phyloP scores from a whole-genome alignment of 108 stramenopile genomes.

The Skeletonema menzelii region DNA sequence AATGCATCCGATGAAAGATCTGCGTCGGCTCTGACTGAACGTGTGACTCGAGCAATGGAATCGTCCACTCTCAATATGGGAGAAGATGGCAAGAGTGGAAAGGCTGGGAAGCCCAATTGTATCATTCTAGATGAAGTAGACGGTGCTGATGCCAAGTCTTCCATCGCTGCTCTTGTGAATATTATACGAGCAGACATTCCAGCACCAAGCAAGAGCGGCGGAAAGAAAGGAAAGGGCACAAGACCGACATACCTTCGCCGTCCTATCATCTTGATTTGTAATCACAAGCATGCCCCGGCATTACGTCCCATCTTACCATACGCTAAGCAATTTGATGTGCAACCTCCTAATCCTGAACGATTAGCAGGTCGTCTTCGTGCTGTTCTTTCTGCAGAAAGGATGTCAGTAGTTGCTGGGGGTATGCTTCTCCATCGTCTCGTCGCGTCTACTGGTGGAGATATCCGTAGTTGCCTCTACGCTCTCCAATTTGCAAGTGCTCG shows the following conservation, averaged over 20 bases:
- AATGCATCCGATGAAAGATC: constrained; percentile 98
- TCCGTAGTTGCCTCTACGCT: constrained; percentile 90
- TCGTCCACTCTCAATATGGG: constrained; percentile 61
- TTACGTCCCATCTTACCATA: constrained; percentile 91
- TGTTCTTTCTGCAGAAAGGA: constrained; percentile 68
- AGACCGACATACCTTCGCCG: constrained; percentile 65
- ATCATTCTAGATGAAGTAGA: constrained; percentile 97
- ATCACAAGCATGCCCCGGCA: constrained; percentile 93
- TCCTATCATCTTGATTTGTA: constrained; percentile 97
- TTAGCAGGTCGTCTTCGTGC: constrained; percentile 83
- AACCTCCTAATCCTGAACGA: constrained; percentile 63
- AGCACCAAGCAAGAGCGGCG: constrained; percentile 27
- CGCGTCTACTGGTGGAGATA: constrained; percentile 75
- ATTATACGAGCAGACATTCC: constrained; percentile 86
- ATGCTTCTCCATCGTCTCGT: constrained; percentile 73
- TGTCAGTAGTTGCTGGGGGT: constrained; percentile 51
- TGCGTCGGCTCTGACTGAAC: constrained; percentile 76
- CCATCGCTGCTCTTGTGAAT: constrained; percentile 77
- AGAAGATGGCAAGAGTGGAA: constrained; percentile 16
- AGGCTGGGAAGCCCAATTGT: constrained; percentile 73
- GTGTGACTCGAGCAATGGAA: constrained; percentile 84
- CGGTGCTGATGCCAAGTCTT: constrained; percentile 90
- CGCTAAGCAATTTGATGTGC: constrained; percentile 83
- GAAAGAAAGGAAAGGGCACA: constrained; percentile 26
- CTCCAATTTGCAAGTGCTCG: constrained; percentile 87